phyloP scores from a whole-genome alignment of 768 basidiomycete species.

The Pulveroboletus sp. region DNA sequence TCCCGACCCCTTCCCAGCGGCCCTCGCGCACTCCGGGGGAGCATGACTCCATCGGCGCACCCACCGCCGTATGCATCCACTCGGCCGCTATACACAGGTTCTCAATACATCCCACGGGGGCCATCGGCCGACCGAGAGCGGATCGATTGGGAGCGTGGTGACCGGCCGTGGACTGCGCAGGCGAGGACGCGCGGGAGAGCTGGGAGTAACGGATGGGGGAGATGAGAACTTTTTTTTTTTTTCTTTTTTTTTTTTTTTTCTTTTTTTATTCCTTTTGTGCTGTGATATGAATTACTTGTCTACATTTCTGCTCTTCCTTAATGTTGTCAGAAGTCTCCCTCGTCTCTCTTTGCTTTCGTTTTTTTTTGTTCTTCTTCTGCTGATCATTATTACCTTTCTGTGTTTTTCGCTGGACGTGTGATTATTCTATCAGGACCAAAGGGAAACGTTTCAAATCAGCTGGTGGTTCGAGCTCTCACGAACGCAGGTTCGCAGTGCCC shows the following conservation, averaged over 20 bases:
- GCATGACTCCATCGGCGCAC: slow-evolving; percentile 21
- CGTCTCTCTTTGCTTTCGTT: neutral
- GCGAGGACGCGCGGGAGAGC: slow-evolving; percentile 31
- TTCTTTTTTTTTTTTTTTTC: slow-evolving; percentile 7
- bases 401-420: slow-evolving; percentile 2
- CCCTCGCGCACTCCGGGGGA: slow-evolving; percentile 36
- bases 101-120: slow-evolving; percentile 43
- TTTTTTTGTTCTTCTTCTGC: slow-evolving; percentile 3
- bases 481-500: neutral
- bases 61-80: slow-evolving; percentile 13
- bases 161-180: slow-evolving; percentile 30
- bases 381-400: slow-evolving; percentile 34
- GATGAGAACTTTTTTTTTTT: slow-evolving; percentile 10
- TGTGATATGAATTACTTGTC: slow-evolving; percentile 8
- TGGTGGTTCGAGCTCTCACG: neutral
- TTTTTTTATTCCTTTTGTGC: slow-evolving; percentile 11
- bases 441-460: neutral
- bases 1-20: slow-evolving; percentile 37
- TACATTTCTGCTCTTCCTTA: neutral
- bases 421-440: slow-evolving; percentile 8
- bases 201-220: slow-evolving; percentile 35
- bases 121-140: slow-evolving; percentile 51
- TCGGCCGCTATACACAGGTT: slow-evolving; percentile 22
- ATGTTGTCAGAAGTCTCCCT: neutral
- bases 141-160: slow-evolving; percentile 41